A percentile compares a stretch with the other conserved stretches of the same genome.
phyloP scores from a whole-genome alignment of 176 grass and related monocot genomes.

The Elaeis guineensis region DNA sequence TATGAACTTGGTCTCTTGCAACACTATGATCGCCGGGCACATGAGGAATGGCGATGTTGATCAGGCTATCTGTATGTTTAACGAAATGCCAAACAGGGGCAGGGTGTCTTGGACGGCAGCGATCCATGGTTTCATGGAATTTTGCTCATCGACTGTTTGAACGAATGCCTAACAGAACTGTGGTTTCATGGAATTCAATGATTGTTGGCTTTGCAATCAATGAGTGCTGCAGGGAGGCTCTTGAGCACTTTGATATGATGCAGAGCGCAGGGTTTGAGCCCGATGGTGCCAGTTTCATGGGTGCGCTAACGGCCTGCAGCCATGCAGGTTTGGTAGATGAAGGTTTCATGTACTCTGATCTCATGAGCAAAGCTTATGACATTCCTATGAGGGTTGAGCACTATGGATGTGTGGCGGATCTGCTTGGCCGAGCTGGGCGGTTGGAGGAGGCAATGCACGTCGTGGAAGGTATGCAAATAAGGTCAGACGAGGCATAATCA shows the following conservation, averaged over 20 bases:
- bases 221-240: constrained; percentile 20
- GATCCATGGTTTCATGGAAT: constrained; percentile 48
- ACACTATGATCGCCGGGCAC: constrained; percentile 51
- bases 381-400: constrained; percentile 46
- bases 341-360: constrained; percentile 40
- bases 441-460: constrained; percentile 39
- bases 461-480: constrained; percentile 38
- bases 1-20: constrained; percentile 44
- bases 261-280: constrained; percentile 34
- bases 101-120: constrained; percentile 64
- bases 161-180: constrained; percentile 31
- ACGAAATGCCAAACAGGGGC: constrained; percentile 36
- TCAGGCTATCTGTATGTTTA: constrained; percentile 38
- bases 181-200: constrained; percentile 61
- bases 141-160: constrained; percentile 47
- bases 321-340: constrained; percentile 35
- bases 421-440: constrained; percentile 49
- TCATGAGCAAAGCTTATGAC: constrained; percentile 28
- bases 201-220: constrained; percentile 41
- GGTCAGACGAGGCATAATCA: constrained; percentile 59
- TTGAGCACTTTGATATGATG: constrained; percentile 61
- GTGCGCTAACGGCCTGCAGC: constrained; percentile 56
- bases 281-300: constrained; percentile 49
- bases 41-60: constrained; percentile 41
- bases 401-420: constrained; percentile 63